Conservation (phyloP, 2,329 filamentous ascomycete species). For the Botrytis elliptica region DNA sequence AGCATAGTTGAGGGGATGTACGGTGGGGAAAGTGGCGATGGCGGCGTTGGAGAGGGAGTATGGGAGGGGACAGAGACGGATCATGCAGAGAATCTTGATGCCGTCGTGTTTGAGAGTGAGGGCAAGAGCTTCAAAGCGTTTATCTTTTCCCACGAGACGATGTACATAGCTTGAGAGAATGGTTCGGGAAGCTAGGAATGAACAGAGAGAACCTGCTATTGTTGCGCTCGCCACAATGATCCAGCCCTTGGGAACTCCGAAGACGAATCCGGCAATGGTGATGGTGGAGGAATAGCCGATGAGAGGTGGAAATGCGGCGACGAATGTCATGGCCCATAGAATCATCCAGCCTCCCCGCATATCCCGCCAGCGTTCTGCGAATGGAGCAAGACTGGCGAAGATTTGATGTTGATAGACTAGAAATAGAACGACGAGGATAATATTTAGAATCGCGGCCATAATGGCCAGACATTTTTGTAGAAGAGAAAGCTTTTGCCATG, state of each 20-base stretch:
- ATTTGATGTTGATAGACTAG: slow-evolving; percentile 77
- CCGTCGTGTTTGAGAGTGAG: slow-evolving; percentile 90
- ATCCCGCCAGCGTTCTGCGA: slow-evolving; percentile 71
- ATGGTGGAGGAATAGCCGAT: slow-evolving; percentile 69
- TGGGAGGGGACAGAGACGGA: slow-evolving; percentile 86
- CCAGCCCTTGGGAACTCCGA: slow-evolving; percentile 70
- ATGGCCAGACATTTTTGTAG: slow-evolving; percentile 61
- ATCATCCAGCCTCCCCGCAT: slow-evolving; percentile 68
- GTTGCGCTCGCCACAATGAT: slow-evolving; percentile 73
- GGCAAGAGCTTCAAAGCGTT: slow-evolving; percentile 82
- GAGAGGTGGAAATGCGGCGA: slow-evolving; percentile 68
- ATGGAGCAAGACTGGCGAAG: slow-evolving; percentile 71
- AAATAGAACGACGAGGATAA: slow-evolving; percentile 64
- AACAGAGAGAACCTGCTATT: slow-evolving; percentile 71
- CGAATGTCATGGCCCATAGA: slow-evolving; percentile 63
- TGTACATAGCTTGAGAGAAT: slow-evolving; percentile 77
- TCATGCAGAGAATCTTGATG: slow-evolving; percentile 83
- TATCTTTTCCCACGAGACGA: slow-evolving; percentile 76
- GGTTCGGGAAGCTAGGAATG: slow-evolving; percentile 79
- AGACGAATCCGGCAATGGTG: slow-evolving; percentile 68
- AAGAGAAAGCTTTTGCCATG: slow-evolving; percentile 56
- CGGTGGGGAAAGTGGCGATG: slow-evolving; percentile 87
- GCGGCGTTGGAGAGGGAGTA: slow-evolving; percentile 94
- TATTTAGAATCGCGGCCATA: slow-evolving; percentile 47
- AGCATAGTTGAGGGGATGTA: slow-evolving; percentile 72